Evolutionary conservation across 23 red algal species (phyloP).

Genomic region (Gracilaria caudata): DNA sequence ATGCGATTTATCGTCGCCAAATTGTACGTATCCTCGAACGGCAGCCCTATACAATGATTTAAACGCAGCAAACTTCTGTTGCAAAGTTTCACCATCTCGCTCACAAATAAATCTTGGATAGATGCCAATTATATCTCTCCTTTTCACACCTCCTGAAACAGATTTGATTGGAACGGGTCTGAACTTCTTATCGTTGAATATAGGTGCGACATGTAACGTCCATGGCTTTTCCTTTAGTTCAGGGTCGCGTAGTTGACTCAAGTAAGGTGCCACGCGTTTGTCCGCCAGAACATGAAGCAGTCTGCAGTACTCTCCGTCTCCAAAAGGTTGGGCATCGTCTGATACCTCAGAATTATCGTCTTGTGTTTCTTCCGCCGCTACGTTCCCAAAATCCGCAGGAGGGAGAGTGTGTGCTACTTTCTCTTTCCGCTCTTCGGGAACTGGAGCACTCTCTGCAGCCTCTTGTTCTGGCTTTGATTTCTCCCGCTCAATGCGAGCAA

Average conservation of each 20-base stretch:
- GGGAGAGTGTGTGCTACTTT: background rate
- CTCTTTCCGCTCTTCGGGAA: background rate
- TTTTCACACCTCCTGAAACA: constrained; percentile 25
- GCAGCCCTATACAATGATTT: constrained; percentile 29
- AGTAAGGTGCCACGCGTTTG: background rate
- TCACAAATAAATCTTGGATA: constrained; percentile 15
- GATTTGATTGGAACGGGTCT: constrained; percentile 23
- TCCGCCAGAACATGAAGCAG: constrained; percentile 48
- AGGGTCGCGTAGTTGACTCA: constrained; percentile 10
- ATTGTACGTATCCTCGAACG: constrained; percentile 14
- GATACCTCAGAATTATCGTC: constrained; percentile 32
- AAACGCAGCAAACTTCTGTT: constrained; percentile 46
- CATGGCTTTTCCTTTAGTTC: constrained; percentile 27
- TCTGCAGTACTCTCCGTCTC: constrained; percentile 43
- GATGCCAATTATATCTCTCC: constrained; percentile 27
- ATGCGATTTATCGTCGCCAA: constrained; percentile 13
- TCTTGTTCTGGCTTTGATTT: background rate
- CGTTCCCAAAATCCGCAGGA: background rate
- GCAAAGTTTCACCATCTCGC: constrained; percentile 13
- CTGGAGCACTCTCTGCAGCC: background rate
- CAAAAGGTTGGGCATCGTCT: constrained; percentile 19
- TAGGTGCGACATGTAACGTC: constrained; percentile 19
- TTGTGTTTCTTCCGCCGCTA: constrained; percentile 14
- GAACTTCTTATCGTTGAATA: constrained; percentile 47
- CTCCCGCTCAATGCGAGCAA: background rate